A percentile compares a stretch with the other conserved stretches of the same genome.
Conservation (phyloP, 768 basidiomycete genomes). For the Nidularia sp. region DNA sequence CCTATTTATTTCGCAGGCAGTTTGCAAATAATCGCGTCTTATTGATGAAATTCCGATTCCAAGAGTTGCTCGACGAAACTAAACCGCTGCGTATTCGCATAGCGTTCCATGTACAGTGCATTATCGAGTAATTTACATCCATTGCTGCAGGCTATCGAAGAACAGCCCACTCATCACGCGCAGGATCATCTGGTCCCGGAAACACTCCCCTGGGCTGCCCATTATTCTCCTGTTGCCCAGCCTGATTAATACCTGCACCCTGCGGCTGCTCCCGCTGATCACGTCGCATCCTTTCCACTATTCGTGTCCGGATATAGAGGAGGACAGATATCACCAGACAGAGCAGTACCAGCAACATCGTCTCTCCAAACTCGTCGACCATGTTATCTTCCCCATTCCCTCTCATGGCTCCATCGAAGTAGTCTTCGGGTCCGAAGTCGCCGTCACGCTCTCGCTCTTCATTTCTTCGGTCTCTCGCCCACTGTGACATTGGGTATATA, state of each 20-base stretch:
- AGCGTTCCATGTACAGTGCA: not conserved
- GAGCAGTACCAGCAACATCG: slow-evolving; percentile 69
- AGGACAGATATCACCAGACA: slow-evolving; percentile 71
- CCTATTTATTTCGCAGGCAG: too few relatives aligned
- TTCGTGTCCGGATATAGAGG: slow-evolving; percentile 76
- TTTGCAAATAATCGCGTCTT: too few relatives aligned
- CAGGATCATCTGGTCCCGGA: slow-evolving; percentile 62
- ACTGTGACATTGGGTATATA: slow-evolving; percentile 31
- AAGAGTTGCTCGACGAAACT: too few relatives aligned
- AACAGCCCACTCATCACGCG: slow-evolving; percentile 63
- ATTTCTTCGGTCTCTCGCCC: slow-evolving; percentile 72
- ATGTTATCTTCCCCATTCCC: slow-evolving; percentile 61
- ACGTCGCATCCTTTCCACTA: slow-evolving; percentile 67
- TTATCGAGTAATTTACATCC: not conserved
- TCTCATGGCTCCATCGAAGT: slow-evolving; percentile 66
- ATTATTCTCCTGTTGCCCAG: slow-evolving; percentile 33
- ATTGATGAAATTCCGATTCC: too few relatives aligned
- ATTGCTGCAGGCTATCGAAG: slow-evolving; percentile 33
- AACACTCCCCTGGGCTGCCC: slow-evolving; percentile 40
- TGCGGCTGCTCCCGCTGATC: slow-evolving; percentile 47
- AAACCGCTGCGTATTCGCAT: not conserved
- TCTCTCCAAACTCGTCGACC: slow-evolving; percentile 73
- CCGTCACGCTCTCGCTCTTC: slow-evolving; percentile 69
- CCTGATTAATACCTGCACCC: slow-evolving; percentile 31
- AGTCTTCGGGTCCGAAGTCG: slow-evolving; percentile 80